Percentiles rank a stretch among this genome's conserved stretches.
Conservation (phyloP, 495 filamentous ascomycete genomes). For the Pyrenula massariospora region DNA sequence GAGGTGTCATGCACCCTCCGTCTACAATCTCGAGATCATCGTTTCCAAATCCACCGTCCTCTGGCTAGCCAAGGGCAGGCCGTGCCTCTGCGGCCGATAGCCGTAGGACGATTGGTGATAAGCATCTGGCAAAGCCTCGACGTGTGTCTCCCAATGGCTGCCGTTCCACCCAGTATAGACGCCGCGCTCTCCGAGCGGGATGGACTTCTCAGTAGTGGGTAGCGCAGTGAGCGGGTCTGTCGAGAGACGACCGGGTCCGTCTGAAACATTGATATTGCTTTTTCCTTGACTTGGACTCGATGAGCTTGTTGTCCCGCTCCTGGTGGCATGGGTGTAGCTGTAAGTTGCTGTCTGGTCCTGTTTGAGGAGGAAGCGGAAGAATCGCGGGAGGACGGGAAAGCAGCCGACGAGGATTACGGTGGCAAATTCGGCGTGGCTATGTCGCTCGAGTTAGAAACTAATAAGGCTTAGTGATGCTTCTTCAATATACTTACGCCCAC, state of each 20-base stretch:
- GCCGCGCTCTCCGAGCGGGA: not conserved
- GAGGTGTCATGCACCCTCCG: too few relatives aligned
- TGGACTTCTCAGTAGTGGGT: not conserved
- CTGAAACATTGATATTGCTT: not conserved
- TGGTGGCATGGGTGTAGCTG: not conserved
- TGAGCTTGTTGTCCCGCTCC: not conserved
- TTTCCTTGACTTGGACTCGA: not conserved
- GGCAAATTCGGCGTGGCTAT: slow-evolving; percentile 3
- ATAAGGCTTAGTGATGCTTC: not conserved
- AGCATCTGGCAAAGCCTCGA: not conserved
- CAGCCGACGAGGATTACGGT: slow-evolving; percentile 4
- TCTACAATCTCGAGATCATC: not conserved
- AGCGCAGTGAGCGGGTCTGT: not conserved
- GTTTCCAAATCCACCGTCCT: not conserved
- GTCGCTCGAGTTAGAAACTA: not conserved
- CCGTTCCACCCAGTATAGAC: not conserved
- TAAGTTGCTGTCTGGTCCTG: not conserved
- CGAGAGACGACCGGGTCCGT: not conserved
- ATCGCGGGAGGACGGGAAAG: slow-evolving; percentile 5
- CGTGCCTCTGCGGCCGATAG: not conserved
- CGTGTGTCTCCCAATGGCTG: not conserved
- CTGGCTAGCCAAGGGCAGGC: not conserved
- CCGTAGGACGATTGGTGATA: not conserved
- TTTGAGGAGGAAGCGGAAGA: not conserved
- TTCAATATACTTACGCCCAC: slow-evolving; percentile 6